These are phyloP conservation scores for Cladosporium velox DNA, from an alignment of 2,329 filamentous ascomycete genomes.

Conservation along the genomic window DNA sequence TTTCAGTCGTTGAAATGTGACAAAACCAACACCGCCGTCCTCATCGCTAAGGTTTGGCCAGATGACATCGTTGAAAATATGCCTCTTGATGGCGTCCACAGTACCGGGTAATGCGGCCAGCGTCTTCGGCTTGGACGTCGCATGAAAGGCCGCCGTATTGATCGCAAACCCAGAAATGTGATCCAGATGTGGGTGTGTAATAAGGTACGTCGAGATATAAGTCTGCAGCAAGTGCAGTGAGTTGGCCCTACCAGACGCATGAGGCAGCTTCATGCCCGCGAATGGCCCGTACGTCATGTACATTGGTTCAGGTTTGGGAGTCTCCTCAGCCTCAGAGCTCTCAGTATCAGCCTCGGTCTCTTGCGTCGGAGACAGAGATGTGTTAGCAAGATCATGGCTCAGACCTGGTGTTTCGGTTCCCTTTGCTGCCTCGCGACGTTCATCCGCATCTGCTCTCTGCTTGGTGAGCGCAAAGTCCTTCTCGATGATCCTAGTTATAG, in stretches of 20 bases:
- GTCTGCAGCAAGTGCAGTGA: conserved; percentile 76
- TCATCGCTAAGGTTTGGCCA: conserved; percentile 98
- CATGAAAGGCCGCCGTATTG: conserved; percentile 85
- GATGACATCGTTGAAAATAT: conserved; percentile 97
- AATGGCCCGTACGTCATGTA: conserved; percentile 71
- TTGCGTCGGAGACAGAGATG: conserved; percentile 16
- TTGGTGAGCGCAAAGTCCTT: conserved; percentile 50
- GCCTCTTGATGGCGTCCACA: conserved; percentile 86
- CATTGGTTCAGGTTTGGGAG: conserved; percentile 44
- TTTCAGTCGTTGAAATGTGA: conserved; percentile 84
- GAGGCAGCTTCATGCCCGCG: conserved; percentile 71
- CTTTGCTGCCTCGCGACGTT: conserved; percentile 13
- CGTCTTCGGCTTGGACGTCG: conserved; percentile 74
- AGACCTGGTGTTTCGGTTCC: conserved; percentile 18
- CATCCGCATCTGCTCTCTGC: conserved; percentile 23
- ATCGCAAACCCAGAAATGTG: conserved; percentile 90
- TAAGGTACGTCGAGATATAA: conserved; percentile 83
- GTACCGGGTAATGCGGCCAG: conserved; percentile 84
- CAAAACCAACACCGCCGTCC: conserved; percentile 87
- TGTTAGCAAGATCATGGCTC: conserved; percentile 18
- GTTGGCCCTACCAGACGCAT: conserved; percentile 70
- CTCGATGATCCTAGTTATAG: conserved; percentile 78
- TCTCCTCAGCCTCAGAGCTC: conserved; percentile 26
- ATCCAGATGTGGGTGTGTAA: conserved; percentile 96
- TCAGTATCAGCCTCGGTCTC: conserved; percentile 19